Base-by-base conservation (phyloP, 2,329 filamentous ascomycete species). In the Neocatenulostroma microsporum region DNA sequence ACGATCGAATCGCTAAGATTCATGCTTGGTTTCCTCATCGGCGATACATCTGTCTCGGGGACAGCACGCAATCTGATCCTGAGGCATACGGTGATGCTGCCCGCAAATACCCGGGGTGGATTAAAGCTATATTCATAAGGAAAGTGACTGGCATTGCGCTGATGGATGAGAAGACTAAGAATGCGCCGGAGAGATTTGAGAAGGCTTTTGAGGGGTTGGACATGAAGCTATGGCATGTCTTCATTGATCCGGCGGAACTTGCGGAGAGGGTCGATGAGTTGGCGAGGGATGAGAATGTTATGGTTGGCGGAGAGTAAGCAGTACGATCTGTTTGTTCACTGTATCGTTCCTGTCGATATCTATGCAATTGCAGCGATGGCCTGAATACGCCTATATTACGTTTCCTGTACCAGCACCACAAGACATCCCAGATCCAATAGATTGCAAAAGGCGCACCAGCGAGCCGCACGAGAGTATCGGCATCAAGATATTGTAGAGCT, bases 41-140 rank as follows among this genome's bases (percentile, higher is more conserved):
- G 42, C 83, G 81, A 50, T 80, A 94, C 63, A 76, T 96, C 44
- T 80, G 80, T 48, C 79, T 96, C 46, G 89, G 89, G 1, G 89
- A 96, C 62, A 89, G 82, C 25, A 95, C 88, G 0, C 89, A 95
- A 62, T 82, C 77, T 18, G 89, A 96, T 51, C 88, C 89, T 0
- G 89, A 96, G 58, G 77, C 84, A 0, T 96, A 95, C 55, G 88
- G 80, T 19, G 80, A 88, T 48, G 78, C 85, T 62, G 87, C 72
- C 60, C 59, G 78, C 35, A 70, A 72, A 32, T 75, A 79, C 44
- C 79, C 80, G 0, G 76, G 73, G 5, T 95, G 87, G 85, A 76
- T 95, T 43, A 76, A 76, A 43, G 73, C 83, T 10, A 91, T 96
- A 30, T 81, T 84, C 46, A 94, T 95, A 51, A 76, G 88, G 36